Percentiles rank a stretch among this genome's conserved stretches.
Evolutionary conservation across 768 basidiomycete genomes (phyloP).

Genomic region (Trametes elegans): DNA sequence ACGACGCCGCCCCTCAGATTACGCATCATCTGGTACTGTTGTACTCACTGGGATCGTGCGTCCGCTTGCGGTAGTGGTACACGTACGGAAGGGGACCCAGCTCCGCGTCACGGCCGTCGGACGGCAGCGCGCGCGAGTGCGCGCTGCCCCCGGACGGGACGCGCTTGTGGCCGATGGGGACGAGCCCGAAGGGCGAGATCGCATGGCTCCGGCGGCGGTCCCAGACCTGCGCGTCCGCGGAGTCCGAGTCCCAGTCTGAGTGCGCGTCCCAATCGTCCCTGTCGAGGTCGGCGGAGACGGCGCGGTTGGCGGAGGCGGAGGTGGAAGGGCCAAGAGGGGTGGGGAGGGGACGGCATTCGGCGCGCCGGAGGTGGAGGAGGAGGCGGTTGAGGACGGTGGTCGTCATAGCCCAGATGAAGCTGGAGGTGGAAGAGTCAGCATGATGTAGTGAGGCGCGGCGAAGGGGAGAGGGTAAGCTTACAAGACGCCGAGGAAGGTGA

Average conservation of each 20-base stretch:
- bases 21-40: not conserved
- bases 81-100: not conserved
- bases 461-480: slow-evolving; percentile 12
- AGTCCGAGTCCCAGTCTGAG: not conserved
- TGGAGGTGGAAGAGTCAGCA: not conserved
- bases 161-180: slow-evolving; percentile 1
- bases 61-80: slow-evolving; percentile 15
- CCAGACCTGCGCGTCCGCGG: not conserved
- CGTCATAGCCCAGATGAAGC: slow-evolving; percentile 37
- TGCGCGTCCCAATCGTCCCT: not conserved
- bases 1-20: not conserved
- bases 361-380: slow-evolving; percentile 32
- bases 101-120: not conserved
- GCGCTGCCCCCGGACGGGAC: not conserved
- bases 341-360: slow-evolving; percentile 20
- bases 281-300: not conserved
- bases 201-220: not conserved
- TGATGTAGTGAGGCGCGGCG: not conserved
- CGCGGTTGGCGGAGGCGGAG: not conserved
- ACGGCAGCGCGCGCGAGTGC: too few relatives aligned
- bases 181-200: slow-evolving; percentile 16
- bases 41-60: slow-evolving; percentile 15
- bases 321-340: not conserved
- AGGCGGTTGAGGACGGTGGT: slow-evolving; percentile 34
- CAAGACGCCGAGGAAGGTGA: slow-evolving; percentile 30